Evolutionary conservation across 2,329 filamentous ascomycete genomes (phyloP).

Genomic region (Coleophoma eucalyptorum): DNA sequence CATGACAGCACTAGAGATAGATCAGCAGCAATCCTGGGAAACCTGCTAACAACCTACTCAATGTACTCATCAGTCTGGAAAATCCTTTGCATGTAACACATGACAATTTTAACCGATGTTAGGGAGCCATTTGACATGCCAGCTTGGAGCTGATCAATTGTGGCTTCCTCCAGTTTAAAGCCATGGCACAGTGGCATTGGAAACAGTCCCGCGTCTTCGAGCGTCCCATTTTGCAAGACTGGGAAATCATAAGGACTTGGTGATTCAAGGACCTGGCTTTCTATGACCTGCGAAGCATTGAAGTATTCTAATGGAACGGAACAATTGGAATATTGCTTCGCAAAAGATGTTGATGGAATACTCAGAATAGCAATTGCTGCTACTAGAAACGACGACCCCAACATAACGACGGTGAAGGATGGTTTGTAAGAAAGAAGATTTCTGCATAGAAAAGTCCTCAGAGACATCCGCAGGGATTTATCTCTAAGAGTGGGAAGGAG

Average conservation of each 20-base stretch:
- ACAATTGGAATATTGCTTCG: not conserved
- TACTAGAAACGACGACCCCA: not conserved
- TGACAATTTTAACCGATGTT: constrained; percentile 52
- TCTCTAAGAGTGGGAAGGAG: no score
- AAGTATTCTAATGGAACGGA: constrained; percentile 1
- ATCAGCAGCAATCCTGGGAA: no score
- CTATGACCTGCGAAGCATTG: constrained; percentile 19
- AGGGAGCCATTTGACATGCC: constrained; percentile 50
- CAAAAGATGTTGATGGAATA: not conserved
- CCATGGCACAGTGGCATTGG: constrained; percentile 59
- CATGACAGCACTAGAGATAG: constrained; percentile 45
- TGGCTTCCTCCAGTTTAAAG: constrained; percentile 63
- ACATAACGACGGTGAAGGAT: not conserved
- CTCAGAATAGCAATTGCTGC: not conserved
- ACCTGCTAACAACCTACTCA: constrained; percentile 37
- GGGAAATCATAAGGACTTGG: constrained; percentile 34
- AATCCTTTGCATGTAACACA: constrained; percentile 59
- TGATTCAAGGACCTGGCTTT: constrained; percentile 28
- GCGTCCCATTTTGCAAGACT: constrained; percentile 26
- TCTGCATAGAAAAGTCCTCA: no score
- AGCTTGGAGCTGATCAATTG: constrained; percentile 62
- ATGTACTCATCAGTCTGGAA: constrained; percentile 62
- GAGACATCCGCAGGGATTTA: no score
- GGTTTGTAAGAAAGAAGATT: not conserved
- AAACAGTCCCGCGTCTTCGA: constrained; percentile 36